Evolutionary conservation across 306 rosid genomes (phyloP), one percentile per base, ranked within the genome.

Genomic region (Sindora glabra): DNA sequence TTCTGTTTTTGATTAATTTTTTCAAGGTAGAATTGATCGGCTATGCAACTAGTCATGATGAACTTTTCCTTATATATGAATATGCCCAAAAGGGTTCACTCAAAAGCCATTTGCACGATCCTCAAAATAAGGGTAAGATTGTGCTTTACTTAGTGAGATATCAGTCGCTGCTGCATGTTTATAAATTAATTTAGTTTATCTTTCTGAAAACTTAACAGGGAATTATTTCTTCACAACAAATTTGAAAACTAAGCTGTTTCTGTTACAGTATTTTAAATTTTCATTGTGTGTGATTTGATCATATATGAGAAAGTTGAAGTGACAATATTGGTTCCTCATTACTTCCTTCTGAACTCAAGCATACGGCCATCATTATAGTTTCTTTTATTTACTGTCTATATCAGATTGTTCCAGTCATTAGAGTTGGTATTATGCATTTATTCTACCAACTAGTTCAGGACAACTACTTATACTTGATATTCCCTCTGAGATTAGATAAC

Each of bases 11-110:
- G 55, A 40, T 83, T 74, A 54, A 69, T 44, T 71, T 68, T 89
- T 65, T 94, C 83, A 81, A 94, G 99, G 97, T 94, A 80, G 99
- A 94, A 72, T 86, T 94, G 94, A 89, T 94, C 72, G 99, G 99
- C 52, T 94, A 89, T 75, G 90, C 90, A 6, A 89, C 94, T 34
- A 86, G 85, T 67, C 90, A 84, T 6, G 94, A 84, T 26, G 97
- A 94, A 74, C 89, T 94, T 57, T 84, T 86, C 70, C 90, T 89
- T 51, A 75, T 86, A 45, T 89, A 86, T 74, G 99, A 94, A 72
- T 89, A 73, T 42, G 95, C 97, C 60, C 97, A 94, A 32, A 94
- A 94, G 74, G 99, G 99, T 78, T 81, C 99, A 48, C 94, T 92
- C 30, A 83, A 72, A 83, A 86, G 78, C 75, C 99, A 92, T 84